Evolutionary conservation across 495 filamentous ascomycete species (phyloP).

Genomic region (Rhizodiscina lignyota): DNA sequence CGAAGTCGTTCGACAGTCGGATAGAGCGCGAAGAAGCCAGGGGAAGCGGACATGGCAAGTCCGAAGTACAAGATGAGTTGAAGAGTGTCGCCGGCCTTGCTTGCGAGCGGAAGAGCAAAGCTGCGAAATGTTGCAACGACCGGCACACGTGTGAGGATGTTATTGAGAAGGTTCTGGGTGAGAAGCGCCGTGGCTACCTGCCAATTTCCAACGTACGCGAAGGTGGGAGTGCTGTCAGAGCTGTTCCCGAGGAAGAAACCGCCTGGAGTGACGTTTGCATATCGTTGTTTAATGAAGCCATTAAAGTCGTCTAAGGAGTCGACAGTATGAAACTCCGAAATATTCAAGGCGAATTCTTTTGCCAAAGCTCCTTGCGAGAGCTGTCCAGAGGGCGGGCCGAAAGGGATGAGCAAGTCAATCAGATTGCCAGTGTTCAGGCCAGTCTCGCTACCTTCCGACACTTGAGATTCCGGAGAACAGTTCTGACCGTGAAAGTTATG

Average conservation of each 20-base stretch:
- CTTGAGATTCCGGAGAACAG: conserved; percentile 38
- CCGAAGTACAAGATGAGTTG: conserved; percentile 68
- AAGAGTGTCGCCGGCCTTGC: conserved; percentile 49
- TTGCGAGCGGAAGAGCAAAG: conserved; percentile 53
- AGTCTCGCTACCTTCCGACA: too few relatives aligned
- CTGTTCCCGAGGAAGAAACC: conserved; percentile 58
- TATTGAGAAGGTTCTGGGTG: conserved; percentile 56
- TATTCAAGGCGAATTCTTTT: too few relatives aligned
- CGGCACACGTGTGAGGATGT: conserved; percentile 42
- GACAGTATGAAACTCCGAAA: conserved; percentile 48
- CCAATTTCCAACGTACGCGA: conserved; percentile 42
- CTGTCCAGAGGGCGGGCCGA: background rate
- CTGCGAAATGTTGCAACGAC: conserved; percentile 49
- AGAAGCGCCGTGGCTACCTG: conserved; percentile 30
- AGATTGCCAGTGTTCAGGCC: too few relatives aligned
- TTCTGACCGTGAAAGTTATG: conserved; percentile 33
- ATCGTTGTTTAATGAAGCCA: conserved; percentile 39
- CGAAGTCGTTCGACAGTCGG: conserved; percentile 61
- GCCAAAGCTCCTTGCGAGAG: too few relatives aligned
- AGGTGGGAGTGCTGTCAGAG: conserved; percentile 31
- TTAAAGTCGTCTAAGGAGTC: conserved; percentile 51
- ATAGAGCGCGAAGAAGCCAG: conserved; percentile 75
- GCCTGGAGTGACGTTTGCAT: conserved; percentile 52
- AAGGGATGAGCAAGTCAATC: too few relatives aligned
- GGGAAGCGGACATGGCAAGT: conserved; percentile 57